Conservation (phyloP, 1,139 yeast species). For the Casaregolazyma lundiana region DNA sequence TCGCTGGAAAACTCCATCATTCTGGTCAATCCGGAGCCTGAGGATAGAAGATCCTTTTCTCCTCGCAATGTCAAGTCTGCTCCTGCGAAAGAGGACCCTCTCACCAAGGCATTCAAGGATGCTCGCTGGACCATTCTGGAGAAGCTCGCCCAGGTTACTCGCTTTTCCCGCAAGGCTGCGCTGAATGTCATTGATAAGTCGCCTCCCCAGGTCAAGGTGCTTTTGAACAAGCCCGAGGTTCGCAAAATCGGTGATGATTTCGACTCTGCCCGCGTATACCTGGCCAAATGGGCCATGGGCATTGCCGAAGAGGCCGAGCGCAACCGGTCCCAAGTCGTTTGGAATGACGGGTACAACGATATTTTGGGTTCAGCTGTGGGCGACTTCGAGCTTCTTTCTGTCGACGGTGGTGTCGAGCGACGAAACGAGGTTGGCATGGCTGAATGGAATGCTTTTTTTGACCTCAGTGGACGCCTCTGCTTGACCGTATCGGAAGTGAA, state of each 20-base stretch:
- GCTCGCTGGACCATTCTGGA: slow-evolving; percentile 87
- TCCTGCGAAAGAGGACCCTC: slow-evolving; percentile 22
- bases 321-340: slow-evolving; percentile 48
- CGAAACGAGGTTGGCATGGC: slow-evolving; percentile 57
- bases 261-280: slow-evolving; percentile 83
- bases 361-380: slow-evolving; percentile 57
- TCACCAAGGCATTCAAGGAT: slow-evolving; percentile 44
- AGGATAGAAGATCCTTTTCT: slow-evolving; percentile 72
- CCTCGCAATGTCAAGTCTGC: slow-evolving; percentile 44
- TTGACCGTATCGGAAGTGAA: slow-evolving; percentile 74
- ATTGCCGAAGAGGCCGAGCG: slow-evolving; percentile 90
- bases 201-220: slow-evolving; percentile 51
- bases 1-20: slow-evolving; percentile 67
- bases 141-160: slow-evolving; percentile 76
- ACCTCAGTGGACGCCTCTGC: slow-evolving; percentile 64
- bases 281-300: slow-evolving; percentile 96
- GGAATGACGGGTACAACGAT: slow-evolving; percentile 39
- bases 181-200: slow-evolving; percentile 65
- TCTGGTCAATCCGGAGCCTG: slow-evolving; percentile 74
- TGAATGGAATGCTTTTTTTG: slow-evolving; percentile 89
- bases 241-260: slow-evolving; percentile 79
- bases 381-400: slow-evolving; percentile 63
- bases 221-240: slow-evolving; percentile 76
- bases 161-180: slow-evolving; percentile 56
- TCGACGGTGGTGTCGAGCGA: slow-evolving; percentile 60